Evolutionary conservation across 2,329 filamentous ascomycete species (phyloP), one percentile per base, ranked within the genome.

Genomic region (Chaetomium globosum): DNA sequence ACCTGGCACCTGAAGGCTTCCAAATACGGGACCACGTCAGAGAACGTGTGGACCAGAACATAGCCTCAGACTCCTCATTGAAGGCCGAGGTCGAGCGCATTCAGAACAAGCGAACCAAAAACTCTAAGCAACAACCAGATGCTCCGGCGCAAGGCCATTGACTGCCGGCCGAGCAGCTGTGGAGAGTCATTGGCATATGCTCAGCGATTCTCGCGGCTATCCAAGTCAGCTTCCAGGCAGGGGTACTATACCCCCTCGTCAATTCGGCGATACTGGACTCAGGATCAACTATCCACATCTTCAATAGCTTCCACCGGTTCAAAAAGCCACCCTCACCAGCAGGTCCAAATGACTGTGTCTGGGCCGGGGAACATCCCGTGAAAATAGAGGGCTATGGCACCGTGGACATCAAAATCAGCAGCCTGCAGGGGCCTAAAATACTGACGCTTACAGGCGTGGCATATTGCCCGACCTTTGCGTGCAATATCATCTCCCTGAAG

Each of bases 401-500:
- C 9, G 52, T 54, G 2, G 52, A 54, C 5, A 31, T 54, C 52
- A 2, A 33, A n/a, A 2, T 54, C 5, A 31, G 52, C n/a, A n/a
- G 52, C 2, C 52, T 30, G 6, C 5, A 31, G 4, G 52, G 52
- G 3, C 3, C 13, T 1, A 3, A 31, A 19, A 33, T 54, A 2
- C 16, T 31, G 26, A 33, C 52, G 9, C 19, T 54, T 2, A 31
- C 26, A 3, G 28, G 13, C 13, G 52, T 54, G 12, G 52, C 52
- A 5, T 54, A n/a, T 19, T 54, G 52, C 52, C 52, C 52, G 1
- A 54, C 52, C 8, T 54, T 54, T 21, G 52, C 52, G 6, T 54
- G 26, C 52, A 54, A n/a, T n/a, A 5, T 54, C 2, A 16, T 54
- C 2, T 54, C 52, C 4, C 9, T 54, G 3, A 13, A 16, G 9